Evolutionary conservation across 495 filamentous ascomycete genomes (phyloP).

Genomic region (Staphylotrichum longicolle): DNA sequence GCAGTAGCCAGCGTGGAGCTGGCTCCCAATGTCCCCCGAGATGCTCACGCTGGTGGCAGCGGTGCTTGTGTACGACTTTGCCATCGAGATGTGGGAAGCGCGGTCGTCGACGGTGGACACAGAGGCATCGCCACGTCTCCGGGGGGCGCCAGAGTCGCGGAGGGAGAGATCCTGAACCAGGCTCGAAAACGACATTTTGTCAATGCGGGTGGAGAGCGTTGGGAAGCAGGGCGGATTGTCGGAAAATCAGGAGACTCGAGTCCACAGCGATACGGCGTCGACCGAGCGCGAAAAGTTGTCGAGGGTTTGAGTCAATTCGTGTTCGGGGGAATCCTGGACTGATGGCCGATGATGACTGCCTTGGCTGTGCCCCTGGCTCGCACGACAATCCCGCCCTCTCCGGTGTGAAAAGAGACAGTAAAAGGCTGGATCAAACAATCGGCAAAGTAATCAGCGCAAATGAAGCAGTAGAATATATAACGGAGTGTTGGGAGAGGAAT

Average conservation of each 20-base stretch:
- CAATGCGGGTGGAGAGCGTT: neutral
- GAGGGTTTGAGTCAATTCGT: too few species aligned
- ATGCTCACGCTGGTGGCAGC: slow-evolving; percentile 93
- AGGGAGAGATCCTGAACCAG: slow-evolving; percentile 84
- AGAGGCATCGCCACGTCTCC: slow-evolving; percentile 45
- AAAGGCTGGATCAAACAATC: neutral
- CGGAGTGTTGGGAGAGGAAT: slow-evolving; percentile 7
- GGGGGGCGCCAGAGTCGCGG: slow-evolving; percentile 48
- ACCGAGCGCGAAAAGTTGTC: too few species aligned
- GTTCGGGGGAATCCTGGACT: too few species aligned
- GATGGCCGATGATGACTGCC: too few species aligned
- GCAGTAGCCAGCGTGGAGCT: slow-evolving; percentile 91
- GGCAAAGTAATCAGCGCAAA: neutral
- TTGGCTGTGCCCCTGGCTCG: neutral
- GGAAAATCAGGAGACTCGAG: too few species aligned
- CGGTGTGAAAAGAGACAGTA: too few species aligned
- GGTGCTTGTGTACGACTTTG: slow-evolving; percentile 79
- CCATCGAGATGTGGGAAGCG: slow-evolving; percentile 66
- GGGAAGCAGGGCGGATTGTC: neutral
- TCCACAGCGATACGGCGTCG: too few species aligned
- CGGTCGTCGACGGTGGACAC: slow-evolving; percentile 54
- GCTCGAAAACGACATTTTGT: slow-evolving; percentile 83
- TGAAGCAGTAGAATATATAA: neutral
- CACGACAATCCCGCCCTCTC: neutral
- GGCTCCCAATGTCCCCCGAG: slow-evolving; percentile 86